Conservation (phyloP, 108 stramenopile genomes). For the Fragilaria crotonensis region DNA sequence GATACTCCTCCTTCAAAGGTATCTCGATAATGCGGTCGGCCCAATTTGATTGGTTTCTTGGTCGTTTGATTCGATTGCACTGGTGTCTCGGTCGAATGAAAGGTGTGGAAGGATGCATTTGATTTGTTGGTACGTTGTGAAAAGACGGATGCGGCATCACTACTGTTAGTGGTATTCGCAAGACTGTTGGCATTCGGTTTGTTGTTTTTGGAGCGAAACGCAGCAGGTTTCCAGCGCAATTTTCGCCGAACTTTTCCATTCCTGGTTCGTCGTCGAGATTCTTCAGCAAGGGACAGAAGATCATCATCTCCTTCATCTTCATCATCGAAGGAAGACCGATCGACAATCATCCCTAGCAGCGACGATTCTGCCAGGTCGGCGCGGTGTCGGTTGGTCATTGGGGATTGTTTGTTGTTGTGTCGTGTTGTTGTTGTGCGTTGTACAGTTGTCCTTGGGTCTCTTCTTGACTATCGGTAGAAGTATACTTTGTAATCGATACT, state of each 20-base stretch:
- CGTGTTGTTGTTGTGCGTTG: neutral
- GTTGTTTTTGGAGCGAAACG: conserved; percentile 18
- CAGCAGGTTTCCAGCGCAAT: conserved; percentile 35
- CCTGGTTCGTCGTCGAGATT: conserved; percentile 6
- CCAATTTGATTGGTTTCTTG: conserved; percentile 12
- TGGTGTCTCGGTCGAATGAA: conserved; percentile 31
- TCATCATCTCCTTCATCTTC: conserved; percentile 12
- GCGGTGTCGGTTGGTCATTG: neutral
- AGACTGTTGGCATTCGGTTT: too few species aligned
- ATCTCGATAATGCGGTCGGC: conserved; percentile 23
- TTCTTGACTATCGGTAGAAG: neutral
- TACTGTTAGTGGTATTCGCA: too few species aligned
- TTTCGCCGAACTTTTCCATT: conserved; percentile 40
- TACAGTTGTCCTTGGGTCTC: neutral
- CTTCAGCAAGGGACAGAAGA: neutral
- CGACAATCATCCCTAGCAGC: conserved; percentile 26
- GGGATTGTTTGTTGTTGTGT: neutral
- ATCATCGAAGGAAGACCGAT: conserved; percentile 27
- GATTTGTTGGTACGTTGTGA: conserved; percentile 19
- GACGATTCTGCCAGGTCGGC: neutral
- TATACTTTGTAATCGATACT: too few species aligned
- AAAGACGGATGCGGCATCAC: conserved; percentile 12
- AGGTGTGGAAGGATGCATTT: conserved; percentile 17
- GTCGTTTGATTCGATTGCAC: conserved; percentile 16
- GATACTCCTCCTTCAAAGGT: conserved; percentile 13